Evolutionary conservation across 108 stramenopile species (phyloP).

Genomic region (Nitzschia sp.): DNA sequence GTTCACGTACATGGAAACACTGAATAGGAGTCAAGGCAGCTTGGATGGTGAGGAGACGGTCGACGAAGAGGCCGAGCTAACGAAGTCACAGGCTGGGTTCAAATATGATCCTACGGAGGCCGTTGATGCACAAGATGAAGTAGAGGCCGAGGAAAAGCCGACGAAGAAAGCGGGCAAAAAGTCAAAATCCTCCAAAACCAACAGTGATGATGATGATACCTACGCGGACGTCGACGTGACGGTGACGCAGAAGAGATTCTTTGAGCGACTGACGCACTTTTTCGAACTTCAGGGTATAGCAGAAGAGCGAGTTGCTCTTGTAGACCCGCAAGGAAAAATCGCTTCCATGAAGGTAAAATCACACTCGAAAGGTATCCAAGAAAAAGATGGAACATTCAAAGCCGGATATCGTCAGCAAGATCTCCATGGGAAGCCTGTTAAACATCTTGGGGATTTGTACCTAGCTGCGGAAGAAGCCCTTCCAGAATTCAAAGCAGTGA

Average conservation of each 20-base stretch:
- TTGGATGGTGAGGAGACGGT: background rate
- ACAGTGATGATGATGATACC: background rate
- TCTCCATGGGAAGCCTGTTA: slow-evolving; percentile 23
- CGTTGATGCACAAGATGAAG: slow-evolving; percentile 13
- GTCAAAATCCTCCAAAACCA: background rate
- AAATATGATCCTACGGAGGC: slow-evolving; percentile 3
- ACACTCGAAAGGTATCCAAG: slow-evolving; percentile 31
- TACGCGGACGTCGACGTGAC: slow-evolving; percentile 4
- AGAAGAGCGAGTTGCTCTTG: slow-evolving; percentile 13
- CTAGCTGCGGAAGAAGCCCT: slow-evolving; percentile 23
- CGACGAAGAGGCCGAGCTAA: background rate
- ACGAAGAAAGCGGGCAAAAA: background rate
- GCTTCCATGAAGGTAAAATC: slow-evolving; percentile 33
- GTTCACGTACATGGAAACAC: slow-evolving; percentile 13
- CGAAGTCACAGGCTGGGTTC: background rate
- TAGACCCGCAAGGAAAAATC: slow-evolving; percentile 33
- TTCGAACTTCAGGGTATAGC: slow-evolving; percentile 21
- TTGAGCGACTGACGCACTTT: slow-evolving; percentile 26
- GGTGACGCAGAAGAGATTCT: slow-evolving; percentile 24
- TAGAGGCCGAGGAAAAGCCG: background rate
- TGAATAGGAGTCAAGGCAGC: background rate
- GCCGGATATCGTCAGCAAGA: slow-evolving; percentile 35
- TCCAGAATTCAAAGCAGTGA: slow-evolving; percentile 20
- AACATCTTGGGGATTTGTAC: slow-evolving; percentile 31
- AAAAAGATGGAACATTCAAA: slow-evolving; percentile 34